Conservation (phyloP, 106 monocot genomes). For the Cymbidium sinense region DNA sequence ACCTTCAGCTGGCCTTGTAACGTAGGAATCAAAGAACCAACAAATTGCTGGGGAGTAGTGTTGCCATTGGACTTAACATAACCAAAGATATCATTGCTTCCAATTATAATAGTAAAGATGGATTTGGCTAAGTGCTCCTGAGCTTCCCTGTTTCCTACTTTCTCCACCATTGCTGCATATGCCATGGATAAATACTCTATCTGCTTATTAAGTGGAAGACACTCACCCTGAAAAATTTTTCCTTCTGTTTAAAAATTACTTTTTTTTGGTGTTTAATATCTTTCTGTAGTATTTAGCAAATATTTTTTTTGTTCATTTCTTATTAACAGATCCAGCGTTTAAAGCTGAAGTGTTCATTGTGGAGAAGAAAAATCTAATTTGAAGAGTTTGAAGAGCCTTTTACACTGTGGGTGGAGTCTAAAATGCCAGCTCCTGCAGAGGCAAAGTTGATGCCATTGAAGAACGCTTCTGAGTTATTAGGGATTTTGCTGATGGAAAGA, state of each 20-base stretch:
- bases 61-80: constrained; percentile 7
- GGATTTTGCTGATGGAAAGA: constrained; percentile 3
- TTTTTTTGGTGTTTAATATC: too few species aligned
- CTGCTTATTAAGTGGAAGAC: too few species aligned
- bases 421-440: constrained; percentile 14
- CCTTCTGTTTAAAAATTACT: not conserved
- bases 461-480: not conserved
- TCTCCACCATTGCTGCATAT: constrained; percentile 13
- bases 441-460: constrained; percentile 17
- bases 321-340: not conserved
- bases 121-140: constrained; percentile 21
- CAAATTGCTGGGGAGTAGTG: constrained; percentile 21
- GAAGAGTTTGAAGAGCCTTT: not conserved
- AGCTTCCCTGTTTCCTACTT: constrained; percentile 6
- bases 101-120: constrained; percentile 22
- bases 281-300: not conserved
- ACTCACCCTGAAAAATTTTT: constrained; percentile 13
- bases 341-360: not conserved
- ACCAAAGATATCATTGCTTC: constrained; percentile 29
- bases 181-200: constrained; percentile 23
- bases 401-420: constrained; percentile 11
- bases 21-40: constrained; percentile 21
- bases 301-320: not conserved
- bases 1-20: constrained; percentile 37
- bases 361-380: not conserved